Conservation (phyloP, 805 yeast species). For the Jamesozyma hellenica region DNA sequence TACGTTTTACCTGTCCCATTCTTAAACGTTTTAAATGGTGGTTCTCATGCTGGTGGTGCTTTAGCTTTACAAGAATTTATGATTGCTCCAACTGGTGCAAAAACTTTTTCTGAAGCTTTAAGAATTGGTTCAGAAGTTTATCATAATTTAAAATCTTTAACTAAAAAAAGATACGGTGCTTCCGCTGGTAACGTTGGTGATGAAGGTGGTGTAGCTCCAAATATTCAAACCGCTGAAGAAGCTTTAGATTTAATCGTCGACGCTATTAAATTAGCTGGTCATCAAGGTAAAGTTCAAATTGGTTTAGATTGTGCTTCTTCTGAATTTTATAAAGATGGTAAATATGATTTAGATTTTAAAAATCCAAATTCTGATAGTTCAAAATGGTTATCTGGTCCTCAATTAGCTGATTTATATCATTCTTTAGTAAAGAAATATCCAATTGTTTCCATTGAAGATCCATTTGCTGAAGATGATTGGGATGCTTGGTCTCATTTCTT, state of each 20-base stretch:
- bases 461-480: slow-evolving; percentile 99
- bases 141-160: slow-evolving; percentile 84
- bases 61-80: slow-evolving; percentile 98
- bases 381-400: slow-evolving; percentile 80
- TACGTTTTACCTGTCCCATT: slow-evolving; percentile 96
- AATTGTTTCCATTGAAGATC: slow-evolving; percentile 96
- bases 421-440: slow-evolving; percentile 80
- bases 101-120: slow-evolving; percentile 84
- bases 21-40: slow-evolving; percentile 98
- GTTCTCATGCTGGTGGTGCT: slow-evolving; percentile 99
- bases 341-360: slow-evolving; percentile 96
- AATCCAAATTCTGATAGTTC: slow-evolving; percentile 82
- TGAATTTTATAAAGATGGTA: slow-evolving; percentile 92
- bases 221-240: slow-evolving; percentile 86
- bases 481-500: slow-evolving; percentile 89
- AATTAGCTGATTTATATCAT: slow-evolving; percentile 76
- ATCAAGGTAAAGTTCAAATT: slow-evolving; percentile 82
- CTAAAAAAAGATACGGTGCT: slow-evolving; percentile 91
- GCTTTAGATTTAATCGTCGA: slow-evolving; percentile 86
- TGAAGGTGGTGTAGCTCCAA: slow-evolving; percentile 99
- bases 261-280: slow-evolving; percentile 88
- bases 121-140: slow-evolving; percentile 96
- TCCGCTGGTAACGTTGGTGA: slow-evolving; percentile 99
- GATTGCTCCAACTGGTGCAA: slow-evolving; percentile 92
- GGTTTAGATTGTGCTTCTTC: slow-evolving; percentile 96